Conservation (phyloP, 345 rosid species). For the Jatropha curcas region DNA sequence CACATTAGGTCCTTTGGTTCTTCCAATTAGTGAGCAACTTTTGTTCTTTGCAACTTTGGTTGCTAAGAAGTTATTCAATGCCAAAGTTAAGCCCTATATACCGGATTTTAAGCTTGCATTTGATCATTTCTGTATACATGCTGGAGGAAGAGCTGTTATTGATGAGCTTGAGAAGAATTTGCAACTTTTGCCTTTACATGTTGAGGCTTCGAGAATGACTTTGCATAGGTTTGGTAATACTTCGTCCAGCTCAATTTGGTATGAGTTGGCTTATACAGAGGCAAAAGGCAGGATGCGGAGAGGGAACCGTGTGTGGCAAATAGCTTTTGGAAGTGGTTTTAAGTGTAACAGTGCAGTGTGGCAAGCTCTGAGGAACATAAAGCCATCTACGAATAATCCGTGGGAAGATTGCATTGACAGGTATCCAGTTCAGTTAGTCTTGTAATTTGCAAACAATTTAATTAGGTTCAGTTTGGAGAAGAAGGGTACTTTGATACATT, state of each 20-base stretch:
- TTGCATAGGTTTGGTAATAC: constrained; percentile 90
- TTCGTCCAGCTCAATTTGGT: constrained; percentile 92
- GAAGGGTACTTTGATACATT: constrained; percentile 15
- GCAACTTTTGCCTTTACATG: constrained; percentile 66
- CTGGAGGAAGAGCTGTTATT: constrained; percentile 89
- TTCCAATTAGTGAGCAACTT: constrained; percentile 87
- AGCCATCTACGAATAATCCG: constrained; percentile 28
- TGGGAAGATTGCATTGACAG: constrained; percentile 34
- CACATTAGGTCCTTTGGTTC: constrained; percentile 86
- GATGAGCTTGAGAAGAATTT: constrained; percentile 95
- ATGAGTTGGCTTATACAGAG: constrained; percentile 78
- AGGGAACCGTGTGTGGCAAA: constrained; percentile 90
- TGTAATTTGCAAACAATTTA: constrained; percentile 28
- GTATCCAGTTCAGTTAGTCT: constrained; percentile 55
- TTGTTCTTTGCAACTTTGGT: constrained; percentile 73
- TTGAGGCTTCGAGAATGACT: constrained; percentile 88
- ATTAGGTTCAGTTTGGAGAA: constrained; percentile 13
- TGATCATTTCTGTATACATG: constrained; percentile 87
- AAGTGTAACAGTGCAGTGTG: constrained; percentile 72
- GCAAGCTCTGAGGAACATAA: constrained; percentile 23
- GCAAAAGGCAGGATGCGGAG: constrained; percentile 77
- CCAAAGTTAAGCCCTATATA: constrained; percentile 73
- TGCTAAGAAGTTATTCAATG: constrained; percentile 57
- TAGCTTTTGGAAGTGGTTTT: constrained; percentile 88
- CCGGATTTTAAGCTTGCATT: constrained; percentile 96